A percentile compares a stretch with the other conserved stretches of the same genome.
These are phyloP conservation scores for Xylariaceae sp. DNA, from an alignment of 2,329 filamentous ascomycete species.

Conservation along the genomic window DNA sequence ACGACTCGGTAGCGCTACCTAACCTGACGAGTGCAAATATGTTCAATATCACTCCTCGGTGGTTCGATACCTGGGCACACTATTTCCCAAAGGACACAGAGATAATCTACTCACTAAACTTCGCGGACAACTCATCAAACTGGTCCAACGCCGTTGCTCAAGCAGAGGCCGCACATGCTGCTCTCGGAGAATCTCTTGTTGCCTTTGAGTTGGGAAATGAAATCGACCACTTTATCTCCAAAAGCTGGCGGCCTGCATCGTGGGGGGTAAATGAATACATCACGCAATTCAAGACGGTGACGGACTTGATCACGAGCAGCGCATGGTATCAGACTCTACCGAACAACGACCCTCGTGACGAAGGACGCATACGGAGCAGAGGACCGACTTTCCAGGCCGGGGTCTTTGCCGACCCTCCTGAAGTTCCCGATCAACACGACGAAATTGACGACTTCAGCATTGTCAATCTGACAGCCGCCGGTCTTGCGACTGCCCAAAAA, in stretches of 20 bases:
- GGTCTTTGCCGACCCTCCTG: conserved; percentile 35
- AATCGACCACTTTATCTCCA: conserved; percentile 36
- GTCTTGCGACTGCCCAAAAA: conserved; percentile 23
- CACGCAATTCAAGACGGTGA: conserved; percentile 33
- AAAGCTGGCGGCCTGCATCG: conserved; percentile 30
- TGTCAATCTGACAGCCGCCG: conserved; percentile 29
- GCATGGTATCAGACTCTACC: conserved; percentile 28
- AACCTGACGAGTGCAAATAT: conserved; percentile 19
- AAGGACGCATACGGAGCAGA: conserved; percentile 3
- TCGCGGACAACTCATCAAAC: conserved; percentile 31
- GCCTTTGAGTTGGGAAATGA: conserved; percentile 37
- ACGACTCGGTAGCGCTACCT: conserved; percentile 28
- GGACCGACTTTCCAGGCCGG: conserved; percentile 33
- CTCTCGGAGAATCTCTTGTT: conserved; percentile 28
- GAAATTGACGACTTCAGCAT: conserved; percentile 37
- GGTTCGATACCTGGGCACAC: conserved; percentile 31
- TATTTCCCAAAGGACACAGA: conserved; percentile 34
- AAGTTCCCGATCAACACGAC: conserved; percentile 37
- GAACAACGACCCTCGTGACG: neutral
- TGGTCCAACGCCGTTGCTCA: conserved; percentile 30
- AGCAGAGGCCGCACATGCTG: conserved; percentile 29
- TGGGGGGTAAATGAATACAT: conserved; percentile 33
- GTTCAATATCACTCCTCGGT: conserved; percentile 34
- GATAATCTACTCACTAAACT: conserved; percentile 34
- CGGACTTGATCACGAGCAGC: conserved; percentile 28